A percentile compares a stretch with the other conserved stretches of the same genome.
phyloP scores from a whole-genome alignment of 2,329 filamentous ascomycete species.

The Albifimbria verrucaria region DNA sequence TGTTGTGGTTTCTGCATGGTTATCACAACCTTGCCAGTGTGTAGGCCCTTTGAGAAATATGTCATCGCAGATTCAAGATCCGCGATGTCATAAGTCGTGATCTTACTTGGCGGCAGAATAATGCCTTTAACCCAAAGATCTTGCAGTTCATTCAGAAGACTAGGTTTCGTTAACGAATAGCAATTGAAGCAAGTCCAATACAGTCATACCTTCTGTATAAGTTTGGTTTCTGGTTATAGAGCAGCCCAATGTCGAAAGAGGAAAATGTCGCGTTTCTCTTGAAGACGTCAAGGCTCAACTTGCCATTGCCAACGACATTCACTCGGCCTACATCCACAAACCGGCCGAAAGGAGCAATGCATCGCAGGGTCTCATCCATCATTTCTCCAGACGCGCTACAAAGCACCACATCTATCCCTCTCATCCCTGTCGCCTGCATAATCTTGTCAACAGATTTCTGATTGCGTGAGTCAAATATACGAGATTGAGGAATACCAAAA shows the following conservation, averaged over 20 bases:
- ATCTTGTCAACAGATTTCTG: slow-evolving; percentile 3
- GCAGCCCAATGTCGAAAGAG: slow-evolving; percentile 3
- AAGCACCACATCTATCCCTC: neutral
- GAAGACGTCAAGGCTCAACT: neutral
- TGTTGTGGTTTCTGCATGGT: slow-evolving; percentile 2
- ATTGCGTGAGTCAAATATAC: neutral
- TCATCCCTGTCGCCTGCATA: neutral
- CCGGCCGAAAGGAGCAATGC: slow-evolving; percentile 22
- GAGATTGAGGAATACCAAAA: neutral
- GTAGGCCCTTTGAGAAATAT: slow-evolving; percentile 3
- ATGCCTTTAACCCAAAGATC: neutral
- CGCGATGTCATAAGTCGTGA: neutral
- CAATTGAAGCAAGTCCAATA: neutral
- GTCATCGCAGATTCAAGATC: slow-evolving; percentile 1
- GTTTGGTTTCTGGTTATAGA: neutral
- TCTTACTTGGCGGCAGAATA: neutral
- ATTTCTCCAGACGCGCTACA: neutral
- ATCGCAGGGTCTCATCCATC: neutral
- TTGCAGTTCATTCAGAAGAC: neutral
- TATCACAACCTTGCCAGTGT: slow-evolving; percentile 2
- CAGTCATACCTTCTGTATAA: neutral
- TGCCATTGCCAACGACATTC: slow-evolving; percentile 10
- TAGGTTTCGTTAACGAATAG: neutral
- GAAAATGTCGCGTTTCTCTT: slow-evolving; percentile 1
- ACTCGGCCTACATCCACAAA: slow-evolving; percentile 28